Percentiles rank a stretch among this genome's conserved stretches.
Conservation (phyloP, 1,284 basidiomycete genomes). For the Cryptococcus sp. region DNA sequence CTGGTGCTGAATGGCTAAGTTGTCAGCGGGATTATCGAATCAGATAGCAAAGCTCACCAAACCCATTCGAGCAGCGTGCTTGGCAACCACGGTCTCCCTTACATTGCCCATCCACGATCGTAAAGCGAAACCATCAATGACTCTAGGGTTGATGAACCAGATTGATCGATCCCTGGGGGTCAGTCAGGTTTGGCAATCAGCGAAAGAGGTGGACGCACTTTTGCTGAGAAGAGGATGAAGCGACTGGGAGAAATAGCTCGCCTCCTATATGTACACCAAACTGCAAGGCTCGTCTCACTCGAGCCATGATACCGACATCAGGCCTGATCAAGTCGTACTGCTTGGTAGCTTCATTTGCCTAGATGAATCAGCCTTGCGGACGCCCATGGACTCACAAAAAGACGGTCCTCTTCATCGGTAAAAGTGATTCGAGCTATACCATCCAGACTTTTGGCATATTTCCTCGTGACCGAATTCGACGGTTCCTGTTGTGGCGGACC, state of each 20-base stretch:
- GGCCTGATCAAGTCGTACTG: conserved; percentile 24
- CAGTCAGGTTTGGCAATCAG: conserved; percentile 2
- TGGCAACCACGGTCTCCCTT: conserved; percentile 45
- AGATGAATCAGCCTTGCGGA: conserved; percentile 4
- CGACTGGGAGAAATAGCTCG: conserved; percentile 35
- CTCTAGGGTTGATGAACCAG: conserved; percentile 42
- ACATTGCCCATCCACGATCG: conserved; percentile 40
- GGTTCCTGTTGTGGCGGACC: conserved; percentile 43
- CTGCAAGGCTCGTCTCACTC: conserved; percentile 41
- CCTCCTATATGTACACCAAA: conserved; percentile 41
- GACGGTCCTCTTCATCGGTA: conserved; percentile 41
- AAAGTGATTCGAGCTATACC: conserved; percentile 46
- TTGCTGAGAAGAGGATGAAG: conserved; percentile 42
- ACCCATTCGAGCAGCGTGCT: conserved; percentile 43
- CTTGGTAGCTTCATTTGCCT: conserved; percentile 38
- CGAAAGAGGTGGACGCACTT: conserved; percentile 22
- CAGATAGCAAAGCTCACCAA: conserved; percentile 22
- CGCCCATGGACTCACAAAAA: conserved; percentile 28
- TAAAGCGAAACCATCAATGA: conserved; percentile 32
- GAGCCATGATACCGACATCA: conserved; percentile 39
- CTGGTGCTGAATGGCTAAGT: conserved; percentile 38
- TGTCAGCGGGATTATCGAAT: not conserved
- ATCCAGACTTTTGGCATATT: conserved; percentile 34
- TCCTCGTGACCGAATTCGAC: conserved; percentile 44
- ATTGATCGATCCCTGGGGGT: conserved; percentile 42